phyloP scores from a whole-genome alignment of 2,329 filamentous ascomycete species.

The Sporothrix humicola region DNA sequence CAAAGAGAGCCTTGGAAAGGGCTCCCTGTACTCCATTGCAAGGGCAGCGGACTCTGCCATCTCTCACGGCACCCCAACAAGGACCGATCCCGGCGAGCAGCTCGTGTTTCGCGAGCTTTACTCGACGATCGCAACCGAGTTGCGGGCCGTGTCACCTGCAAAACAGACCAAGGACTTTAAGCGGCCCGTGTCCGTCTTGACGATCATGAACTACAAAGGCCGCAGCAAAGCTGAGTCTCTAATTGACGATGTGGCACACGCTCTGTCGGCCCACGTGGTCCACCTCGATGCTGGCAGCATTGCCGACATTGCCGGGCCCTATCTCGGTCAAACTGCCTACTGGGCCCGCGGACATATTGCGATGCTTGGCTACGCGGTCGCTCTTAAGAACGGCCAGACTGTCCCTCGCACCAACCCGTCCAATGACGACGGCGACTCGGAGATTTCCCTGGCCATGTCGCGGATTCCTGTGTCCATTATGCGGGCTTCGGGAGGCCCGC shows the following conservation, averaged over 20 bases:
- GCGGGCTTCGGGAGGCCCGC: conserved; percentile 27
- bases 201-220: conserved; percentile 47
- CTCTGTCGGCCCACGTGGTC: conserved; percentile 68
- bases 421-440: conserved; percentile 46
- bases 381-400: conserved; percentile 60
- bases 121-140: conserved; percentile 44
- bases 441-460: conserved; percentile 41
- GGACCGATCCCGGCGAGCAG: conserved; percentile 38
- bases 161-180: conserved; percentile 39
- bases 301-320: conserved; percentile 70
- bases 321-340: conserved; percentile 65
- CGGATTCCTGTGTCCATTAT: conserved; percentile 36
- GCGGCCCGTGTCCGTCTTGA: conserved; percentile 46
- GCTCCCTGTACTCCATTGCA: conserved; percentile 14
- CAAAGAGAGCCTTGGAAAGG: conserved; percentile 9
- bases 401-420: conserved; percentile 46
- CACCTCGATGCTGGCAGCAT: conserved; percentile 72
- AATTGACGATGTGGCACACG: conserved; percentile 43
- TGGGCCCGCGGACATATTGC: conserved; percentile 58
- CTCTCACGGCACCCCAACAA: conserved; percentile 1
- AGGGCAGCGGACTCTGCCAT: conserved; percentile 33
- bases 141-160: conserved; percentile 40
- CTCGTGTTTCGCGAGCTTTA: conserved; percentile 44
- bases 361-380: conserved; percentile 61
- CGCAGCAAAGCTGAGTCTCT: conserved; percentile 41